phyloP scores from a whole-genome alignment of 768 basidiomycete genomes.

The Zangia roseola region DNA sequence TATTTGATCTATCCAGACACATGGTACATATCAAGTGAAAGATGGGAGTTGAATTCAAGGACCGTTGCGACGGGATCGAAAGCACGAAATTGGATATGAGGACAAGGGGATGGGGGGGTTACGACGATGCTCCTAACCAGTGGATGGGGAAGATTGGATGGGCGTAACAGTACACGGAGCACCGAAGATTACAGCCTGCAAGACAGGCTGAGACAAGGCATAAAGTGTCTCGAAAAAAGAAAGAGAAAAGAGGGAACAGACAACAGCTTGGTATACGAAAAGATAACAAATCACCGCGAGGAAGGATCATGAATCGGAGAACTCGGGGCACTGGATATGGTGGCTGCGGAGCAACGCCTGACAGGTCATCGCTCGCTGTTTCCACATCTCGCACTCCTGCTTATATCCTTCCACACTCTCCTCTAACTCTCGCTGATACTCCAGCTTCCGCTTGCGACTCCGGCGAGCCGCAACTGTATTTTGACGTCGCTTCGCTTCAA shows the following conservation, averaged over 20 bases:
- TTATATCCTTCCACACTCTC: constrained; percentile 49
- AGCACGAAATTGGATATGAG: constrained; percentile 1
- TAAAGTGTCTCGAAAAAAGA: constrained; percentile 9
- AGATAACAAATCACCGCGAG: constrained; percentile 2
- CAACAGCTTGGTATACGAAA: constrained; percentile 5
- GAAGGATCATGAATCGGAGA: constrained; percentile 31
- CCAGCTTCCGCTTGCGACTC: constrained; percentile 71
- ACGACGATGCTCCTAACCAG: constrained; percentile 57
- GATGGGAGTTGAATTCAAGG: constrained; percentile 5
- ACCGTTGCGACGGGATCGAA: not conserved
- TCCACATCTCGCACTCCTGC: constrained; percentile 63
- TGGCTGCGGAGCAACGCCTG: constrained; percentile 56
- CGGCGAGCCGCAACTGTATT: constrained; percentile 87
- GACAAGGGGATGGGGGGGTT: constrained; percentile 32
- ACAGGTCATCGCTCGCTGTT: constrained; percentile 45
- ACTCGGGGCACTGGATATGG: constrained; percentile 55
- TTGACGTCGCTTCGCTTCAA: constrained; percentile 74
- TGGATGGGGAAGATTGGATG: constrained; percentile 37
- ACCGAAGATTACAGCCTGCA: constrained; percentile 40
- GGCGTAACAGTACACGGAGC: constrained; percentile 36
- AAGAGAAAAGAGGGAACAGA: constrained; percentile 8
- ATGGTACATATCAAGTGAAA: constrained; percentile 4
- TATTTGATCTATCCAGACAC: constrained; percentile 6
- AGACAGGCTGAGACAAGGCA: not conserved
- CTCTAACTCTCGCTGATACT: constrained; percentile 67